Conservation (phyloP, 495 filamentous ascomycete genomes). For the Xylaria bambusicola region DNA sequence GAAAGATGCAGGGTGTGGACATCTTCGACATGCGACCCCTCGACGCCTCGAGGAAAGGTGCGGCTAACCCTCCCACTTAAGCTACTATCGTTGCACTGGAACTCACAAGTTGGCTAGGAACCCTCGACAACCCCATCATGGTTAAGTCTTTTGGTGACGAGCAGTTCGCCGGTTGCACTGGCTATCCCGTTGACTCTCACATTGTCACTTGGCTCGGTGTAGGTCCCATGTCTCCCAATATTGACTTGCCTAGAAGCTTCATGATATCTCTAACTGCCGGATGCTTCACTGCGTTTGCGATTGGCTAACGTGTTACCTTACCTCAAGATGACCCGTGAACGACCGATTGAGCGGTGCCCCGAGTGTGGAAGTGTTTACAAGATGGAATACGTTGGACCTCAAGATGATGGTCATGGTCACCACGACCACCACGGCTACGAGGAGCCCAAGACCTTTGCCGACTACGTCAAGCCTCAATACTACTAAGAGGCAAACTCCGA, state of each 20-base stretch:
- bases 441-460: constrained; percentile 89
- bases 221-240: constrained; percentile 41
- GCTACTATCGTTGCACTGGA: neutral
- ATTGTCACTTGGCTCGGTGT: constrained; percentile 85
- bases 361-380: constrained; percentile 96
- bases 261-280: no score
- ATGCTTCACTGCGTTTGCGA: neutral
- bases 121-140: constrained; percentile 83
- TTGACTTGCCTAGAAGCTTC: no score
- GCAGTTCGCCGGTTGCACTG: constrained; percentile 96
- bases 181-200: constrained; percentile 89
- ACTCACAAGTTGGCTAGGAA: constrained; percentile 59
- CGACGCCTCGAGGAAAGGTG: constrained; percentile 84
- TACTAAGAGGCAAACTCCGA: constrained; percentile 52
- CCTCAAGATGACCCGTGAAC: constrained; percentile 76
- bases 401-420: constrained; percentile 64
- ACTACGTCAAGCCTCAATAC: constrained; percentile 92
- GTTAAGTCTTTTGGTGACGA: constrained; percentile 91
- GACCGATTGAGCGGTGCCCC: constrained; percentile 87
- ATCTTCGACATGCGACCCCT: constrained; percentile 98
- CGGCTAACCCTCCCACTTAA: constrained; percentile 23
- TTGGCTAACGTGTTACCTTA: constrained; percentile 20
- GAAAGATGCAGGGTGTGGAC: constrained; percentile 98
- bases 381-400: constrained; percentile 91
- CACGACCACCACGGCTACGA: constrained; percentile 59